These are phyloP conservation scores for Phytophthora aleatoria DNA, from an alignment of 352 stramenopile species.

Conservation along the genomic window DNA sequence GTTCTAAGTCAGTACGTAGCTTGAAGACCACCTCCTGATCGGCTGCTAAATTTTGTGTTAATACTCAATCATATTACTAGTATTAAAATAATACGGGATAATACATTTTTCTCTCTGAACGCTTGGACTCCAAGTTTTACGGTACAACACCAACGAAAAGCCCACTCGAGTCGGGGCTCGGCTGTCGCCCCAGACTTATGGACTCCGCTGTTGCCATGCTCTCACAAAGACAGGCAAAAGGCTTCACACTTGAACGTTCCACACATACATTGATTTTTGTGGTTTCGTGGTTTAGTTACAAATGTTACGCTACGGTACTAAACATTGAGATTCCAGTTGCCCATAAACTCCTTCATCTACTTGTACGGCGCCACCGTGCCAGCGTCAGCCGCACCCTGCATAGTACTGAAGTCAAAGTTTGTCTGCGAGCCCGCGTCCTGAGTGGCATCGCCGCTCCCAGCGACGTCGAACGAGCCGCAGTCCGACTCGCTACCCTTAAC, in stretches of 20 bases:
- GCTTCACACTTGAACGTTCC: neutral
- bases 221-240: neutral
- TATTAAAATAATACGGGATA: too few relatives aligned
- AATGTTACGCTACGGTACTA: constrained; percentile 7
- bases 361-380: constrained; percentile 19
- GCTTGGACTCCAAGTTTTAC: too few relatives aligned
- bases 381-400: constrained; percentile 8
- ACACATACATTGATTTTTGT: constrained; percentile 14
- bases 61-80: too few relatives aligned
- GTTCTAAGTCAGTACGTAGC: too few relatives aligned
- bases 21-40: too few relatives aligned
- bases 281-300: constrained; percentile 6
- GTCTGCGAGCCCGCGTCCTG: constrained; percentile 16
- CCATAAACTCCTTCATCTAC: constrained; percentile 1
- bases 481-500: constrained; percentile 11
- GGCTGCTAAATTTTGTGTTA: too few relatives aligned
- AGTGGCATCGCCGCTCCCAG: constrained; percentile 4
- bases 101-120: too few relatives aligned
- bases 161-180: too few relatives aligned
- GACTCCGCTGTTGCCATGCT: neutral
- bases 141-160: too few relatives aligned
- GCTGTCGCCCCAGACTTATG: too few relatives aligned
- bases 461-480: constrained; percentile 17
- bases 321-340: neutral
- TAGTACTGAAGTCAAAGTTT: constrained; percentile 20